Evolutionary conservation across 495 filamentous ascomycete genomes (phyloP).

Genomic region (Penicillium egyptiacum): DNA sequence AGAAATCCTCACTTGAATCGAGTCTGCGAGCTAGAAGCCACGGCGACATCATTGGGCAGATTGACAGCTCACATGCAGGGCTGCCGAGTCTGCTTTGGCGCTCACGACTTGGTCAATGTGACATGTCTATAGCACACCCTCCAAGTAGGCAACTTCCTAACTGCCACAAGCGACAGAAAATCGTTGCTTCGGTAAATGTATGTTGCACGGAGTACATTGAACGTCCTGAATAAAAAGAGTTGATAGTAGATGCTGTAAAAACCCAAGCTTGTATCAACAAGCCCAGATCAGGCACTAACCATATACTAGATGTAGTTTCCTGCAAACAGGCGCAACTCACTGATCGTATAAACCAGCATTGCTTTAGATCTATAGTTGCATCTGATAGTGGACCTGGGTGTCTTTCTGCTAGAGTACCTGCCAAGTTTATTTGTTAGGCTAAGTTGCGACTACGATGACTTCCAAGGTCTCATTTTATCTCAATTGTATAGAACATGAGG

Average conservation of each 20-base stretch:
- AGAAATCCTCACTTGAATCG: background rate
- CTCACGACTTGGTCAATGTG: background rate
- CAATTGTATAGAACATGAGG: background rate
- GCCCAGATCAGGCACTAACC: background rate
- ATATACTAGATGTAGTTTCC: background rate
- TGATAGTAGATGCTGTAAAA: background rate
- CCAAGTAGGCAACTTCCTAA: background rate
- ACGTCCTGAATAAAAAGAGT: no score
- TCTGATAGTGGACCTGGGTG: background rate
- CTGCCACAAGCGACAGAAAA: background rate
- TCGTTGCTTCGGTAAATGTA: background rate
- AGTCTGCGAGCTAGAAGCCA: background rate
- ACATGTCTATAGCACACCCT: background rate
- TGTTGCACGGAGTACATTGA: no score
- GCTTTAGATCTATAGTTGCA: background rate
- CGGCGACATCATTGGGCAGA: background rate
- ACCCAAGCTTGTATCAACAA: background rate
- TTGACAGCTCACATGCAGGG: background rate
- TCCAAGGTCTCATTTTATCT: background rate
- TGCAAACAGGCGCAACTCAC: background rate
- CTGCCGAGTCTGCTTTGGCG: background rate
- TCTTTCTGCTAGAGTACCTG: background rate
- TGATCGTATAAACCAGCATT: background rate
- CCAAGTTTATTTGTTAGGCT: background rate
- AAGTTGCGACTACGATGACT: background rate